phyloP scores from a whole-genome alignment of 345 rosid species.

The Citrus hindsii region DNA sequence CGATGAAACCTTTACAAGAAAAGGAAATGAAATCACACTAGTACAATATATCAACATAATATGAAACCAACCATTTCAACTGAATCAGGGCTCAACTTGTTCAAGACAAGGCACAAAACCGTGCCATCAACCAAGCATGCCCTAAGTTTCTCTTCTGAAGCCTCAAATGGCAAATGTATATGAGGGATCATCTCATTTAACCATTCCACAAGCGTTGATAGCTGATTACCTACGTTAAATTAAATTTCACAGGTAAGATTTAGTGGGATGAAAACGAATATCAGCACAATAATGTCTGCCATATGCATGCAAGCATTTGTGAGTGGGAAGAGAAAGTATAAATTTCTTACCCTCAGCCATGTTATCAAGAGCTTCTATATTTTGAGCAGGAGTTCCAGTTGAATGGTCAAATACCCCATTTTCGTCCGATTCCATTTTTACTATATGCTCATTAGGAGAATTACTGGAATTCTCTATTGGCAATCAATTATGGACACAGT shows the following conservation, averaged over 20 bases:
- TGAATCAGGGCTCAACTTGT: slow-evolving; percentile 55
- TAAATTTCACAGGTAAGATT: slow-evolving; percentile 1
- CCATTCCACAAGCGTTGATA: slow-evolving; percentile 59
- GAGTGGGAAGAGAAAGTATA: neutral
- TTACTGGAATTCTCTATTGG: slow-evolving; percentile 18
- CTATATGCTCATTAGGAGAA: slow-evolving; percentile 29
- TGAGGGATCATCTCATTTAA: slow-evolving; percentile 53
- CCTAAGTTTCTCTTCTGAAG: slow-evolving; percentile 63
- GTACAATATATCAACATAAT: neutral
- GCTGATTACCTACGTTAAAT: slow-evolving; percentile 38
- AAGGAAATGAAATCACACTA: neutral
- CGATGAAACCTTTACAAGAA: neutral
- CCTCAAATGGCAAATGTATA: slow-evolving; percentile 52
- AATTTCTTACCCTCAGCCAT: slow-evolving; percentile 36
- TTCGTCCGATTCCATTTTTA: slow-evolving; percentile 12
- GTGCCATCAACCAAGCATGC: slow-evolving; percentile 67
- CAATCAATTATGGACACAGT: slow-evolving; percentile 1
- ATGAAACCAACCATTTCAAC: slow-evolving; percentile 44
- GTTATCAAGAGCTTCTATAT: slow-evolving; percentile 31
- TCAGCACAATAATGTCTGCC: neutral
- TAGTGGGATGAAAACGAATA: neutral
- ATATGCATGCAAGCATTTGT: neutral
- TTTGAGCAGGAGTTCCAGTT: slow-evolving; percentile 30
- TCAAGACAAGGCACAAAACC: slow-evolving; percentile 56
- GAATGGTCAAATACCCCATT: slow-evolving; percentile 23